Base-by-base conservation (phyloP, 2,329 filamentous ascomycete genomes). In the Hansfordia pulvinata region DNA sequence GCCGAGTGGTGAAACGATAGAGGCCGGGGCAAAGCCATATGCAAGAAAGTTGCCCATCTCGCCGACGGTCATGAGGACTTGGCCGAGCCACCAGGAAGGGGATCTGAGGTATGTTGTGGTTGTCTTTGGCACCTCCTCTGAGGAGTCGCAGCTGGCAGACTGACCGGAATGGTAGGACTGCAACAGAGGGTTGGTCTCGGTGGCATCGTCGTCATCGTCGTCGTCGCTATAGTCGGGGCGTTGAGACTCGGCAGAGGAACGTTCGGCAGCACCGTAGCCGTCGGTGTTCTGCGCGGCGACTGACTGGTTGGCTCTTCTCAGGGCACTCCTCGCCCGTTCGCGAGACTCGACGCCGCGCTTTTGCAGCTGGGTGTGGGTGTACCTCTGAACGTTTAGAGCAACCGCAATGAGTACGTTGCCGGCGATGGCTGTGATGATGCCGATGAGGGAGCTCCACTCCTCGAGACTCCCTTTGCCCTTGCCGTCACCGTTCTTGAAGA, bases 41-140 rank as follows among this genome's bases (percentile, higher is more conserved):
- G 90, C 90, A 35, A 98, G 59, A 46, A 98, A 98, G 50, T 98
- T 98, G 27, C 90, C 90, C 46, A 81, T 78, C 57, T 98, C 90
- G 30, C 90, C 90, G 14, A 93, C 58, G 1, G 77, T 84, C 71
- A 98, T 98, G 32, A 98, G 64, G 10, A 92, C 68, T 38, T 96
- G 88, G 12, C 90, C 90, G 17, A 76, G 57, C 90, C 90, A 98
- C 90, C 90, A 98, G 47, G 90, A 94, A 2, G 85, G 84, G 19
- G 85, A 93, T 36, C 73, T 75, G 32, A 98, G 68, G 51, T 98
- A 98, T 5, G 72, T 78, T 30, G 76, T 76, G 17, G 74, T 43
- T 4, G 43, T 45, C 30, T 62, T 58, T 28, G 44, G 37, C 20
- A 39, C 41, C 19, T 51, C 46, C 21, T 41, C 44, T 8, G 51